Conservation (phyloP, 768 basidiomycete genomes). For the Tylopilus balloui region DNA sequence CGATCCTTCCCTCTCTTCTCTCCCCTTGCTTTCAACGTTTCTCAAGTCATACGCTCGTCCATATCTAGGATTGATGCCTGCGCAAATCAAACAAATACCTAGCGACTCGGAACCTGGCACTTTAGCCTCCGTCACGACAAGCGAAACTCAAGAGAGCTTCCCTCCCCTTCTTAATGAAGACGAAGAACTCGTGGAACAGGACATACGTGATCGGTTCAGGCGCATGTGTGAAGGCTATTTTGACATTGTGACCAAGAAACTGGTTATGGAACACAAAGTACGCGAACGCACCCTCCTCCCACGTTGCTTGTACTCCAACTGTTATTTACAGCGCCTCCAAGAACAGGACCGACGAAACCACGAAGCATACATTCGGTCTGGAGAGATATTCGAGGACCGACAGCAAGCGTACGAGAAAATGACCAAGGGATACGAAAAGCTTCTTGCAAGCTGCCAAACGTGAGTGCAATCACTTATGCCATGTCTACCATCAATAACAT, state of each 20-base stretch:
- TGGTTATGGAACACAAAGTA: conserved; percentile 88
- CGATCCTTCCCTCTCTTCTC: conserved; percentile 79
- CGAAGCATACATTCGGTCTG: conserved; percentile 98
- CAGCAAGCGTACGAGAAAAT: conserved; percentile 99
- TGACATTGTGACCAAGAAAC: conserved; percentile 85
- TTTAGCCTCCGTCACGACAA: conserved; percentile 39
- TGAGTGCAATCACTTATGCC: conserved; percentile 34
- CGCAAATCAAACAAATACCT: conserved; percentile 55
- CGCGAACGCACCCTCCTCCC: conserved; percentile 14
- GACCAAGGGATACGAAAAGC: conserved; percentile 92
- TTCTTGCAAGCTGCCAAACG: conserved; percentile 86
- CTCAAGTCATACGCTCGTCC: conserved; percentile 88
- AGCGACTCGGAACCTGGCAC: conserved; percentile 52
- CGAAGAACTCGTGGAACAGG: conserved; percentile 78
- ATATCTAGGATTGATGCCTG: conserved; percentile 74
- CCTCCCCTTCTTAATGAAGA: conserved; percentile 45
- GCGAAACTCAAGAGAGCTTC: conserved; percentile 35
- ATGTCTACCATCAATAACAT: conserved; percentile 8
- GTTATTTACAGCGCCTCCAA: conserved; percentile 69
- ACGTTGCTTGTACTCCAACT: background rate
- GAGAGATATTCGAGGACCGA: conserved; percentile 98
- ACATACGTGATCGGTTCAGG: conserved; percentile 83
- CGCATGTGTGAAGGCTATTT: conserved; percentile 94
- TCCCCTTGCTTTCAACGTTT: conserved; percentile 88
- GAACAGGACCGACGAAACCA: conserved; percentile 96